Percentiles rank a stretch among this genome's conserved stretches.
Conservation (phyloP, 257 asterid genomes). For the Primulina eburnea region DNA sequence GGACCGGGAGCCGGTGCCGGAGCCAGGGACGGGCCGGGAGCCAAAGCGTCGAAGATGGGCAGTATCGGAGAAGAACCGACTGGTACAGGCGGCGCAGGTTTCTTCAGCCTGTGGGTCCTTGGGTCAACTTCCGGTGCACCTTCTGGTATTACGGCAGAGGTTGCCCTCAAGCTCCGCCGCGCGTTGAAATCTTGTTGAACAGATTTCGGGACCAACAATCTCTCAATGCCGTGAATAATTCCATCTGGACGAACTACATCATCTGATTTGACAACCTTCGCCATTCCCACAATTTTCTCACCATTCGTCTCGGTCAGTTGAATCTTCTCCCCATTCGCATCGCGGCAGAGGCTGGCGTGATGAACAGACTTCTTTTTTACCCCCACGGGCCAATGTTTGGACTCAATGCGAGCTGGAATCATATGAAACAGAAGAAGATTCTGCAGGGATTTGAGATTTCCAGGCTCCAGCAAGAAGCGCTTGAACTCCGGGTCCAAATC, state of each 20-base stretch:
- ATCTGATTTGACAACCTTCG: constrained; percentile 48
- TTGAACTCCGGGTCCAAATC: constrained; percentile 92
- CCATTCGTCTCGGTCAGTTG: constrained; percentile 34
- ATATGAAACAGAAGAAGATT: constrained; percentile 72
- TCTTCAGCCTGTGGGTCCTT: constrained; percentile 62
- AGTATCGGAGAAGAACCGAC: constrained; percentile 71
- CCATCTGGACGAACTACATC: constrained; percentile 84
- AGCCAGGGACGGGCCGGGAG: constrained; percentile 91
- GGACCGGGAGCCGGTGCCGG: constrained; percentile 99
- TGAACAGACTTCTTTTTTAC: not conserved
- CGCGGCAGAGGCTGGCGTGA: constrained; percentile 52
- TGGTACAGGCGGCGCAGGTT: constrained; percentile 45
- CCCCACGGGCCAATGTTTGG: constrained; percentile 38
- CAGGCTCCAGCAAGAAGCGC: constrained; percentile 72
- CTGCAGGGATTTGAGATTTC: constrained; percentile 76
- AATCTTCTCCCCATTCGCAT: constrained; percentile 45
- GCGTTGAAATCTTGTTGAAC: constrained; percentile 83
- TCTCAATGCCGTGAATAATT: constrained; percentile 89
- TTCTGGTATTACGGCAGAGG: constrained; percentile 70
- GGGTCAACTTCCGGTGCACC: constrained; percentile 97
- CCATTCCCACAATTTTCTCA: constrained; percentile 36
- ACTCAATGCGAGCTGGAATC: constrained; percentile 72
- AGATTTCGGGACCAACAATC: constrained; percentile 67
- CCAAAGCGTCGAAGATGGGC: constrained; percentile 67
- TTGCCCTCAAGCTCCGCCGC: constrained; percentile 58